Percentiles rank a stretch among this genome's conserved stretches.
phyloP scores from a whole-genome alignment of 208 protist genomes.

The Leishmania arabica region DNA sequence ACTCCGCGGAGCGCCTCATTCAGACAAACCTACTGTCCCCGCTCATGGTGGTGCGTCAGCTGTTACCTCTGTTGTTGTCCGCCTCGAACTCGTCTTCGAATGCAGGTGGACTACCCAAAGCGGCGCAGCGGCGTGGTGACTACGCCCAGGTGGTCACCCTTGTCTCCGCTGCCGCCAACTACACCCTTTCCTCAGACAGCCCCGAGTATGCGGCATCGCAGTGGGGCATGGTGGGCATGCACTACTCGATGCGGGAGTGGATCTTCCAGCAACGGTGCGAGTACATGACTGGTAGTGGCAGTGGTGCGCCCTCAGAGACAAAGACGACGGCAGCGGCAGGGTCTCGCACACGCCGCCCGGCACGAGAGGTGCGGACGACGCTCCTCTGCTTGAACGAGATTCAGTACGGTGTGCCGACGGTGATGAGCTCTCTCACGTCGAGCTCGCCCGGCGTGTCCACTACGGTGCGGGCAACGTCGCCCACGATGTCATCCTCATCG shows the following conservation, averaged over 20 bases:
- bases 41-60: slow-evolving; percentile 35
- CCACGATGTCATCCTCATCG: neutral
- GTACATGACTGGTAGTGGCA: neutral
- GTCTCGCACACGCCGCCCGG: neutral
- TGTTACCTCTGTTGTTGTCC: slow-evolving; percentile 38
- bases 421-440: slow-evolving; percentile 2
- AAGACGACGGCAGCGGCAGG: neutral
- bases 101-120: neutral
- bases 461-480: neutral
- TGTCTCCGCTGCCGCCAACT: slow-evolving; percentile 27
- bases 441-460: slow-evolving; percentile 1
- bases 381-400: slow-evolving; percentile 28
- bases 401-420: slow-evolving; percentile 10
- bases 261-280: slow-evolving; percentile 15
- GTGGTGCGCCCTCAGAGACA: neutral
- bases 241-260: slow-evolving; percentile 60
- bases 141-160: slow-evolving; percentile 45
- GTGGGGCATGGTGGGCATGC: slow-evolving; percentile 51
- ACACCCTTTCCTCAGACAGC: slow-evolving; percentile 19
- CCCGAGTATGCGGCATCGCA: slow-evolving; percentile 61
- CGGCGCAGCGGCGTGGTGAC: slow-evolving; percentile 13
- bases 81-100: neutral
- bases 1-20: slow-evolving; percentile 54
- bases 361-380: slow-evolving; percentile 27
- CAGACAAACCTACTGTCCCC: slow-evolving; percentile 39